phyloP scores from a whole-genome alignment of 257 asterid species.

The Capsicum pubescens region DNA sequence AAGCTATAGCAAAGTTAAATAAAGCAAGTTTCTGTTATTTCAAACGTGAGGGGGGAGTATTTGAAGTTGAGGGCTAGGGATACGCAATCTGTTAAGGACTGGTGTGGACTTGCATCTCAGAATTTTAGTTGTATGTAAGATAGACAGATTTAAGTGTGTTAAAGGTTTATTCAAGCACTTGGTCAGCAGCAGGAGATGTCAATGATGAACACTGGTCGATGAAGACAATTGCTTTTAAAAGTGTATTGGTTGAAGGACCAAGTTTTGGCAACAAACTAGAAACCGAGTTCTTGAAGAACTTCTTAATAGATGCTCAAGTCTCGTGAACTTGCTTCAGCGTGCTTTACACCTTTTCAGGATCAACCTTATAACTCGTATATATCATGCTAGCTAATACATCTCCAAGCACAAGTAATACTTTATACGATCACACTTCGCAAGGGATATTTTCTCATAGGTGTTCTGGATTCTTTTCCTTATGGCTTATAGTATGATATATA shows the following conservation, averaged over 20 bases:
- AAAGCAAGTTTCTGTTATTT: background rate
- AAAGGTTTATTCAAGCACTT: background rate
- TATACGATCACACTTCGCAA: background rate
- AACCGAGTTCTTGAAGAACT: constrained; percentile 3
- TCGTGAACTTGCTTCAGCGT: background rate
- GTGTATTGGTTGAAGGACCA: background rate
- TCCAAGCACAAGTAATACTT: background rate
- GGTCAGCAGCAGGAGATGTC: background rate
- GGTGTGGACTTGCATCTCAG: background rate
- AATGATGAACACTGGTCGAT: background rate
- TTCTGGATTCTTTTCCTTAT: background rate
- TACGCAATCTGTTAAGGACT: background rate
- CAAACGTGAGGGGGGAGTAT: background rate
- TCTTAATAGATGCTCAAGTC: background rate
- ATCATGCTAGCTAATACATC: background rate
- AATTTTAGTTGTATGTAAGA: background rate
- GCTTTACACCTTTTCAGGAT: background rate
- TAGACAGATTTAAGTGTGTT: background rate
- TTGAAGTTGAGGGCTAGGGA: background rate
- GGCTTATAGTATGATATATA: background rate
- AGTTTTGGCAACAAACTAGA: background rate
- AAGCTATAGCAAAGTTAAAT: background rate
- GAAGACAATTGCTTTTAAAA: background rate
- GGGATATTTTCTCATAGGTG: background rate
- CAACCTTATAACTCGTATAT: background rate